Conservation (phyloP, 768 basidiomycete genomes). For the Multifurca ochricompacta region DNA sequence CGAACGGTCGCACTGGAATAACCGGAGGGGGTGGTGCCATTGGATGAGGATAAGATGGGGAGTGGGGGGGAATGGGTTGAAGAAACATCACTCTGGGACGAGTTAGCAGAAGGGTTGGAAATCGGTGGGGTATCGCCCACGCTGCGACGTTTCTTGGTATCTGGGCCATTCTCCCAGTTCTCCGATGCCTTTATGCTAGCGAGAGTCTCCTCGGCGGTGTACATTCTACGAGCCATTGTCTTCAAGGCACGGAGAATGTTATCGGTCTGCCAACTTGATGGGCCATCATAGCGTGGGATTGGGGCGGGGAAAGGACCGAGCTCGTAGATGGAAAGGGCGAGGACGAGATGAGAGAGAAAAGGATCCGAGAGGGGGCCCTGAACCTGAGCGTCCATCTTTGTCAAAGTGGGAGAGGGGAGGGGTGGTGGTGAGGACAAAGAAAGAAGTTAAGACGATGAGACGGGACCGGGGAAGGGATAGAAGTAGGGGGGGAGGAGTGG, state of each 20-base stretch:
- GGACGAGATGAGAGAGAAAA: constrained; percentile 20
- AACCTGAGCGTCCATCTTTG: constrained; percentile 3
- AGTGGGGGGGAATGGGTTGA: background rate
- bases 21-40: constrained; percentile 2
- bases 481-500: too few relatives aligned
- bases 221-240: constrained; percentile 20
- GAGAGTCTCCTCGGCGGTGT: constrained; percentile 21
- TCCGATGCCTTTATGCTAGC: constrained; percentile 20
- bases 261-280: constrained; percentile 19
- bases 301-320: constrained; percentile 21
- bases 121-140: constrained; percentile 18
- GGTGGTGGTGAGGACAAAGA: background rate
- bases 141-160: constrained; percentile 22
- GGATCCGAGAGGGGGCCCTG: constrained; percentile 6
- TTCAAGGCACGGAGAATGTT: constrained; percentile 17
- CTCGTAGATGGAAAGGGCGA: constrained; percentile 20
- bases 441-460: too few relatives aligned
- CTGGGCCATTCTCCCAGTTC: constrained; percentile 19
- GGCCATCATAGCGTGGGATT: constrained; percentile 21
- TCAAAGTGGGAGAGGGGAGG: background rate
- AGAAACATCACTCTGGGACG: constrained; percentile 8
- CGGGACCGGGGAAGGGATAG: too few relatives aligned
- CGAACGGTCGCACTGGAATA: constrained; percentile 10
- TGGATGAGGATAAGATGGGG: background rate
- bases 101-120: constrained; percentile 11